These are phyloP conservation scores for Periconia digitata DNA, from an alignment of 2,329 filamentous ascomycete species.

Conservation along the genomic window DNA sequence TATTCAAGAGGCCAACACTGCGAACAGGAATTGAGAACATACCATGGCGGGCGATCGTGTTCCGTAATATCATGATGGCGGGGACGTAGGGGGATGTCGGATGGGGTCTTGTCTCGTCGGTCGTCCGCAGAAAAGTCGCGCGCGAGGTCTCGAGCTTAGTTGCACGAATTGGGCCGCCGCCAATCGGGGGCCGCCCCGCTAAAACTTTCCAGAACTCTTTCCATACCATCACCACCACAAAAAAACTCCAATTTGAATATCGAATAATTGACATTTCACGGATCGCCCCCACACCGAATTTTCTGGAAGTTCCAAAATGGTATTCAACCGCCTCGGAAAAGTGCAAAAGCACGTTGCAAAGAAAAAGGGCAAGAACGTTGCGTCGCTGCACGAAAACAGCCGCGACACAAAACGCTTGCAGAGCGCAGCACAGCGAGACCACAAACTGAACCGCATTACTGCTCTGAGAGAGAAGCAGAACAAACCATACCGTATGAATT, in stretches of 20 bases:
- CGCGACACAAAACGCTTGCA: slow-evolving; percentile 81
- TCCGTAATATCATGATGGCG: slow-evolving; percentile 47
- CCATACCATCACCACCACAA: not conserved
- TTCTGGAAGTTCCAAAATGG: not conserved
- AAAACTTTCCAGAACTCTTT: not conserved
- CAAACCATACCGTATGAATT: slow-evolving; percentile 64
- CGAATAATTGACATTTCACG: not conserved
- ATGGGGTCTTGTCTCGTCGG: not conserved
- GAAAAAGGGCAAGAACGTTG: slow-evolving; percentile 71
- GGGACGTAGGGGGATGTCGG: too few relatives aligned
- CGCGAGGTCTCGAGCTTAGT: not conserved
- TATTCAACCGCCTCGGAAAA: slow-evolving; percentile 68
- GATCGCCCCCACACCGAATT: not conserved
- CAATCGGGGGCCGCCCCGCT: too few relatives aligned
- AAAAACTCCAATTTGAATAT: not conserved
- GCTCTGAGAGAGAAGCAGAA: slow-evolving; percentile 73
- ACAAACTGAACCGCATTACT: slow-evolving; percentile 74
- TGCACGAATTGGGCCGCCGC: not conserved
- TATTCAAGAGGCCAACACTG: not conserved
- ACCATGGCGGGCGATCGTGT: slow-evolving; percentile 45
- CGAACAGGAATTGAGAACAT: slow-evolving; percentile 3
- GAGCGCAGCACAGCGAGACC: slow-evolving; percentile 76
- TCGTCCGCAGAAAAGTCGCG: not conserved
- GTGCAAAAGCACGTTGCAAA: slow-evolving; percentile 87
- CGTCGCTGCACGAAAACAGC: slow-evolving; percentile 82